phyloP scores from a whole-genome alignment of 1,284 basidiomycete species.

The Mycena sp. region DNA sequence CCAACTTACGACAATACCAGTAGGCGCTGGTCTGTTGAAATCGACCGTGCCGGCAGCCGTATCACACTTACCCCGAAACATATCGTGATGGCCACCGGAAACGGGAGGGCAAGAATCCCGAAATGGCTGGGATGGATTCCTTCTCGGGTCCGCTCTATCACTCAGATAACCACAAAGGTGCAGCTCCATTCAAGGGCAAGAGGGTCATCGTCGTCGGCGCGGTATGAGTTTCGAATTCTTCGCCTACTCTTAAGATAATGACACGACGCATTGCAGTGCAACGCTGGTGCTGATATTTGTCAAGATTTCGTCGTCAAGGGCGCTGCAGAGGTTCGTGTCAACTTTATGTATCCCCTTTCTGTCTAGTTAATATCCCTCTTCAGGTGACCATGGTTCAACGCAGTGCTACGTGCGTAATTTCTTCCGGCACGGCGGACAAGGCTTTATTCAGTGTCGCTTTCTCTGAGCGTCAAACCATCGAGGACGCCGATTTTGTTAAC shows the following conservation, averaged over 20 bases:
- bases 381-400: slow-evolving; percentile 30
- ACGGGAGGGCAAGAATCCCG: slow-evolving; percentile 44
- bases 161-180: slow-evolving; percentile 40
- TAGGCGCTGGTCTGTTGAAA: slow-evolving; percentile 26
- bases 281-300: slow-evolving; percentile 49
- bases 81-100: slow-evolving; percentile 21
- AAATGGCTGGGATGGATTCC: slow-evolving; percentile 31
- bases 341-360: background rate
- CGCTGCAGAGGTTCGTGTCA: slow-evolving; percentile 5
- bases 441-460: background rate
- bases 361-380: background rate
- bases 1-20: slow-evolving; percentile 38
- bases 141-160: slow-evolving; percentile 19
- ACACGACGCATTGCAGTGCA: slow-evolving; percentile 24
- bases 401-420: slow-evolving; percentile 24
- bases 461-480: slow-evolving; percentile 50
- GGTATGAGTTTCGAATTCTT: slow-evolving; percentile 25
- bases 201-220: slow-evolving; percentile 50
- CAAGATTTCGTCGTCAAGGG: slow-evolving; percentile 39
- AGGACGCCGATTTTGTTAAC: slow-evolving; percentile 56
- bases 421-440: background rate
- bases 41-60: slow-evolving; percentile 18
- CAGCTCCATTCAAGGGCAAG: slow-evolving; percentile 40
- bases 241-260: background rate
- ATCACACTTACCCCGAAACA: slow-evolving; percentile 9